Conservation (phyloP, 495 filamentous ascomycete species). For the Penicillium bovifimosum region DNA sequence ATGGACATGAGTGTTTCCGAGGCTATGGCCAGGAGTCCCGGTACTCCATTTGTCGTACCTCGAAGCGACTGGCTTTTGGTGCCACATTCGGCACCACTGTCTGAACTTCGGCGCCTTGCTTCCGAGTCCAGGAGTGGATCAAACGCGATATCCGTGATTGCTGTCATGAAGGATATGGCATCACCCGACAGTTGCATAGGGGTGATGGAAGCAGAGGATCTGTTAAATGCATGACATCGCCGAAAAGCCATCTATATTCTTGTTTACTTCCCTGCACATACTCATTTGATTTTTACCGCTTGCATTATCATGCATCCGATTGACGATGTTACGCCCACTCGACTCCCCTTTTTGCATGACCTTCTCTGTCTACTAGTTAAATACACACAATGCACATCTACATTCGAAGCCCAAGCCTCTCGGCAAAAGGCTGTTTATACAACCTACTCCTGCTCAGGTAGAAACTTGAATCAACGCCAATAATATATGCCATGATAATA, state of each 20-base stretch:
- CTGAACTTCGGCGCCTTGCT: constrained; percentile 25
- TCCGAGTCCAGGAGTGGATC: constrained; percentile 14
- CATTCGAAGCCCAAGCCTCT: not conserved
- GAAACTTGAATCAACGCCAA: constrained; percentile 7
- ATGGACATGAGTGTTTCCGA: constrained; percentile 32
- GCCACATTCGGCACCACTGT: constrained; percentile 28
- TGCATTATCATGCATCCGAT: constrained; percentile 10
- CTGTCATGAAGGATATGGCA: constrained; percentile 26
- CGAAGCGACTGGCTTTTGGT: constrained; percentile 30
- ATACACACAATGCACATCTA: not conserved
- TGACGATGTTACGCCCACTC: constrained; percentile 20
- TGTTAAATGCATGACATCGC: constrained; percentile 21
- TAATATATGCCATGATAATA: constrained; percentile 10
- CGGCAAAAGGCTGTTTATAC: not conserved
- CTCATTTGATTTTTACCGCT: constrained; percentile 7
- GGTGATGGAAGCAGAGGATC: constrained; percentile 34
- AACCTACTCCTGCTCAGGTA: not conserved
- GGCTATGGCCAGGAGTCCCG: constrained; percentile 11
- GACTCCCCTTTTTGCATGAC: not conserved
- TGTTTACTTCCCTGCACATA: constrained; percentile 4
- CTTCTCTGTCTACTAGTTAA: not conserved
- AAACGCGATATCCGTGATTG: constrained; percentile 26
- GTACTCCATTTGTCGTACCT: constrained; percentile 20
- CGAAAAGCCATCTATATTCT: not conserved
- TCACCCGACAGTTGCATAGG: constrained; percentile 26